phyloP scores from a whole-genome alignment of 441 rosid species.

The Macaranga tanarius region DNA sequence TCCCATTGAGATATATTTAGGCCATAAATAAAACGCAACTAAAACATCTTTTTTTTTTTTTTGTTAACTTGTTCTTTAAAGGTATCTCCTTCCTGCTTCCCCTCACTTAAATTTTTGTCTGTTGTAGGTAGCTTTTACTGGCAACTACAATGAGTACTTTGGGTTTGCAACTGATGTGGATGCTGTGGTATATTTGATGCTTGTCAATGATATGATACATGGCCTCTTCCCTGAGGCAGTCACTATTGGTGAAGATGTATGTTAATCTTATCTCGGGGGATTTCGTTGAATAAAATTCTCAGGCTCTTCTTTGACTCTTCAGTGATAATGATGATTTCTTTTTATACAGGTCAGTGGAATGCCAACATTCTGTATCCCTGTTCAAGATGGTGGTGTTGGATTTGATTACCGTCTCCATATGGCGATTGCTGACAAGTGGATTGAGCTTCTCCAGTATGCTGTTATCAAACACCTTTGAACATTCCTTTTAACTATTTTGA shows the following conservation, averaged over 20 bases:
- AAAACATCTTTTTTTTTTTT: not conserved
- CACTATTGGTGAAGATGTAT: constrained; percentile 93
- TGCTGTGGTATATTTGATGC: constrained; percentile 90
- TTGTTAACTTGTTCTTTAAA: not conserved
- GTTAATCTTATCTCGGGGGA: constrained; percentile 27
- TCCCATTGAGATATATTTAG: not conserved
- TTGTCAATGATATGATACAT: constrained; percentile 91
- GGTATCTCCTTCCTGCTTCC: not conserved
- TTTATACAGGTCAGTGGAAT: constrained; percentile 88
- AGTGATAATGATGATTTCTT: constrained; percentile 14
- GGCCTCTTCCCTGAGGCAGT: constrained; percentile 93
- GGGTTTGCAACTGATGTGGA: constrained; percentile 91
- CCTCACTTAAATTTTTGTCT: not conserved
- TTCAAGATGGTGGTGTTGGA: constrained; percentile 93
- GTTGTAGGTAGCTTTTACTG: constrained; percentile 76
- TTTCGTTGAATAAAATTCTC: constrained; percentile 8
- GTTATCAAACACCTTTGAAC: constrained; percentile 8
- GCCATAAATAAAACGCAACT: not conserved
- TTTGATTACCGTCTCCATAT: constrained; percentile 98
- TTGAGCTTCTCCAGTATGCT: constrained; percentile 85
- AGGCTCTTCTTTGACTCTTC: not conserved
- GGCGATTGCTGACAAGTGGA: constrained; percentile 99
- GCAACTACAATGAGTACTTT: constrained; percentile 88
- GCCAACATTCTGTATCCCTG: constrained; percentile 95
- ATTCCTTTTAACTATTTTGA: constrained; percentile 13